A percentile compares a stretch with the other conserved stretches of the same genome.
These are phyloP conservation scores for Agastache rugosa DNA, from an alignment of 257 asterid species.

Conservation along the genomic window DNA sequence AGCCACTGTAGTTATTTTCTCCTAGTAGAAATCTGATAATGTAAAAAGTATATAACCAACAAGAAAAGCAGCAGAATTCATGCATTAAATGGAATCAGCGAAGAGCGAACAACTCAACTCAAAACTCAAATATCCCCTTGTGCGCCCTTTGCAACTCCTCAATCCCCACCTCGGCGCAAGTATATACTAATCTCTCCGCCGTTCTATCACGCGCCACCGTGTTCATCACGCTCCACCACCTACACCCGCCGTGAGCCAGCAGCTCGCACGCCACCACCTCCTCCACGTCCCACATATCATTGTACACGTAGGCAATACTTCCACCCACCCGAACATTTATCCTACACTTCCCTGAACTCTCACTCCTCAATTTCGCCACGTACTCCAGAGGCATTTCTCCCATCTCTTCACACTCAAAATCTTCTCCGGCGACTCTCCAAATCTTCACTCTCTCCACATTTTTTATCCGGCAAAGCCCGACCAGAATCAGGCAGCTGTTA, in stretches of 20 bases:
- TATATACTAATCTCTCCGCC: slow-evolving; percentile 48
- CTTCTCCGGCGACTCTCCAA: slow-evolving; percentile 46
- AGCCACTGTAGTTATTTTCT: no score
- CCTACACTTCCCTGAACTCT: slow-evolving; percentile 39
- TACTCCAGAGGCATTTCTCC: slow-evolving; percentile 65
- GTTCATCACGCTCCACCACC: slow-evolving; percentile 70
- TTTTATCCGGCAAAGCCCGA: slow-evolving; percentile 47
- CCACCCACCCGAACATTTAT: slow-evolving; percentile 52
- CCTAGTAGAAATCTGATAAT: no score
- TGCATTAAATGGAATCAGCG: slow-evolving; percentile 27
- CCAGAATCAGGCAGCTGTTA: slow-evolving; percentile 42
- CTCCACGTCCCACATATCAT: slow-evolving; percentile 46
- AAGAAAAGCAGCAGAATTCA: not conserved
- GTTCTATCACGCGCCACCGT: slow-evolving; percentile 44
- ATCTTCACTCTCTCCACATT: slow-evolving; percentile 50
- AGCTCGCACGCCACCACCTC: slow-evolving; percentile 74
- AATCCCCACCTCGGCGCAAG: slow-evolving; percentile 60
- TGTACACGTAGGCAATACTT: slow-evolving; percentile 48
- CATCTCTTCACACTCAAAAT: slow-evolving; percentile 45
- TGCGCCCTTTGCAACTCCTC: slow-evolving; percentile 51
- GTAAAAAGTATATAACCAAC: no score
- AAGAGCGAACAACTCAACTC: not conserved
- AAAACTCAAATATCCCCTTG: slow-evolving; percentile 31
- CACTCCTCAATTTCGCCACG: slow-evolving; percentile 48
- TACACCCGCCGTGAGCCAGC: slow-evolving; percentile 42